These are phyloP conservation scores for Claviceps arundinis DNA, from an alignment of 2,329 filamentous ascomycete species.

Conservation along the genomic window DNA sequence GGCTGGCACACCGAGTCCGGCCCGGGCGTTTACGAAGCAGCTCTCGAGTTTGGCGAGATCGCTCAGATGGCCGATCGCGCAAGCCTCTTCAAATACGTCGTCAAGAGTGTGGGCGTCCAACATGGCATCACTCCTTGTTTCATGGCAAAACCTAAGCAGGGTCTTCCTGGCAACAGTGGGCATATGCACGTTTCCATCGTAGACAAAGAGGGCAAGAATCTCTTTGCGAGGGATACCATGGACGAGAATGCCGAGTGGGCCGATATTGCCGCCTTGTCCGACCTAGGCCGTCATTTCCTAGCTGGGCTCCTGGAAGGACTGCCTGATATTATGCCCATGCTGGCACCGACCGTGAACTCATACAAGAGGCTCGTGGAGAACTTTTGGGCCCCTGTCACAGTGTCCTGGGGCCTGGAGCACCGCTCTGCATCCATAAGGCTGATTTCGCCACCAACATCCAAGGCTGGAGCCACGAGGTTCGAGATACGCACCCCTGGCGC, in stretches of 20 bases:
- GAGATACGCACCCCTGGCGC: constrained; percentile 91
- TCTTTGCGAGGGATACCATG: constrained; percentile 59
- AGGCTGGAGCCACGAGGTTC: constrained; percentile 75
- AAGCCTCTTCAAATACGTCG: constrained; percentile 84
- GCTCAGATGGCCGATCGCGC: constrained; percentile 84
- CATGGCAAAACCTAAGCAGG: constrained; percentile 93
- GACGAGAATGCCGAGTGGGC: constrained; percentile 60
- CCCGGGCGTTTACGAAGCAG: constrained; percentile 89
- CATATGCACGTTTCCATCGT: constrained; percentile 92
- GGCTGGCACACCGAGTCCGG: constrained; percentile 95
- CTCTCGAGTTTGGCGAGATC: constrained; percentile 81
- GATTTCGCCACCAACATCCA: constrained; percentile 77
- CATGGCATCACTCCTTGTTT: constrained; percentile 93
- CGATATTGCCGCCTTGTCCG: constrained; percentile 70
- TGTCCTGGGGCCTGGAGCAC: constrained; percentile 94
- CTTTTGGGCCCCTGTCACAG: constrained; percentile 96
- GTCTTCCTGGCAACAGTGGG: constrained; percentile 85
- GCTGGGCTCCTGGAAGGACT: constrained; percentile 81
- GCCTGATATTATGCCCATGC: constrained; percentile 87
- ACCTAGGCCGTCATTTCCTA: constrained; percentile 83
- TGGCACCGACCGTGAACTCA: constrained; percentile 91
- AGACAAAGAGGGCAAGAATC: constrained; percentile 66
- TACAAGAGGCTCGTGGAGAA: constrained; percentile 98
- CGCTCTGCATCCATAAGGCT: constrained; percentile 82
- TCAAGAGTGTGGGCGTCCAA: constrained; percentile 76